These are phyloP conservation scores for Fraxinus sp. DNA, from an alignment of 305 asterid genomes.

Conservation along the genomic window DNA sequence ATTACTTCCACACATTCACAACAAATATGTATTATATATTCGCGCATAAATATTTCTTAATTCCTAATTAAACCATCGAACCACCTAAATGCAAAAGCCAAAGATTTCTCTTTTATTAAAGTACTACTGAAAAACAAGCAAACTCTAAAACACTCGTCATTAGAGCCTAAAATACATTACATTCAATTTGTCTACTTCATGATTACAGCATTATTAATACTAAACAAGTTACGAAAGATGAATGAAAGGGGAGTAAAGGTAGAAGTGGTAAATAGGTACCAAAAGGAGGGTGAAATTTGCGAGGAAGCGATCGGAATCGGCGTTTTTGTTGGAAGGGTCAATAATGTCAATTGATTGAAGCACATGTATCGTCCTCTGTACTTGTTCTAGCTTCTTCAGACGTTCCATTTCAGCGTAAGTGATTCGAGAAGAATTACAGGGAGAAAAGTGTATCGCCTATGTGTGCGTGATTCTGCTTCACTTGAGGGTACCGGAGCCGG, in stretches of 20 bases:
- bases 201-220: background rate
- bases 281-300: conserved; percentile 57
- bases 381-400: conserved; percentile 59
- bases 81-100: background rate
- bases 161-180: background rate
- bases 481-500: background rate
- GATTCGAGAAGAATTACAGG: background rate
- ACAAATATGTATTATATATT: background rate
- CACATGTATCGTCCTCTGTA: conserved; percentile 47
- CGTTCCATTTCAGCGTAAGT: conserved; percentile 55
- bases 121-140: background rate
- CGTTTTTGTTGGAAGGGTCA: conserved; percentile 36
- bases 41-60: background rate
- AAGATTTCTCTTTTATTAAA: background rate
- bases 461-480: background rate
- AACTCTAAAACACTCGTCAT: background rate
- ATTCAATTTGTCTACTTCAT: background rate
- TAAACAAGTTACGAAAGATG: background rate
- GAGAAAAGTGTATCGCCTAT: background rate
- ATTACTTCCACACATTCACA: background rate
- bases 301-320: conserved; percentile 61
- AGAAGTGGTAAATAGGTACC: conserved; percentile 33
- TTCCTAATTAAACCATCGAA: background rate
- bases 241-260: background rate
- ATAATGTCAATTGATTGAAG: conserved; percentile 51